Conservation (phyloP, 2,329 filamentous ascomycete genomes). For the Aschersonia sp. region DNA sequence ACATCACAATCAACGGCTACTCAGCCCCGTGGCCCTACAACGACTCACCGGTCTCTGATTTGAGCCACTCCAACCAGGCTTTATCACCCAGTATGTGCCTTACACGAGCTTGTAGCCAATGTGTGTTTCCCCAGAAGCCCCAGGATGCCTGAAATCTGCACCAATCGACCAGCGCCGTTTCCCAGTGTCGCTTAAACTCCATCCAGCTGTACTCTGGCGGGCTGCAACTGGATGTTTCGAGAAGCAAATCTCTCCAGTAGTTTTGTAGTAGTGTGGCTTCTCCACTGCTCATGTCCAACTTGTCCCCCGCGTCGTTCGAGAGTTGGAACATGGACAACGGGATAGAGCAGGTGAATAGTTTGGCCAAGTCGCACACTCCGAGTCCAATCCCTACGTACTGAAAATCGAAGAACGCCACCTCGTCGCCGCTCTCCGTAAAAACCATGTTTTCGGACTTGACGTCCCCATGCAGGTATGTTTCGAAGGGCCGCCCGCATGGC, state of each 20-base stretch:
- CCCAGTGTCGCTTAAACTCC: slow-evolving; percentile 44
- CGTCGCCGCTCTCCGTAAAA: slow-evolving; percentile 29
- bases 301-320: slow-evolving; percentile 15
- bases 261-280: slow-evolving; percentile 34
- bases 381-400: slow-evolving; percentile 52
- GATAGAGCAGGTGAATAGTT: slow-evolving; percentile 52
- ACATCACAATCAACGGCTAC: too few species aligned
- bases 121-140: slow-evolving; percentile 46
- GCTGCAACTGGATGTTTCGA: neutral
- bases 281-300: slow-evolving; percentile 31
- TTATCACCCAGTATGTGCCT: slow-evolving; percentile 30
- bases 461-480: slow-evolving; percentile 52
- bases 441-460: slow-evolving; percentile 58
- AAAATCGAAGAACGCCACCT: slow-evolving; percentile 53
- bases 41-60: neutral
- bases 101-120: slow-evolving; percentile 41
- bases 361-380: slow-evolving; percentile 51
- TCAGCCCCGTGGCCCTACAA: too few species aligned
- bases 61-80: slow-evolving; percentile 30
- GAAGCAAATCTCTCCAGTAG: slow-evolving; percentile 28
- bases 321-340: slow-evolving; percentile 35
- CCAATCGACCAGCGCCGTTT: slow-evolving; percentile 54
- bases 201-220: slow-evolving; percentile 34
- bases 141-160: slow-evolving; percentile 44
- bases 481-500: slow-evolving; percentile 25